Evolutionary conservation across 164 flowering plant genomes (phyloP), one percentile per base, ranked within the genome.

Genomic region (Nelumbo lutea): DNA sequence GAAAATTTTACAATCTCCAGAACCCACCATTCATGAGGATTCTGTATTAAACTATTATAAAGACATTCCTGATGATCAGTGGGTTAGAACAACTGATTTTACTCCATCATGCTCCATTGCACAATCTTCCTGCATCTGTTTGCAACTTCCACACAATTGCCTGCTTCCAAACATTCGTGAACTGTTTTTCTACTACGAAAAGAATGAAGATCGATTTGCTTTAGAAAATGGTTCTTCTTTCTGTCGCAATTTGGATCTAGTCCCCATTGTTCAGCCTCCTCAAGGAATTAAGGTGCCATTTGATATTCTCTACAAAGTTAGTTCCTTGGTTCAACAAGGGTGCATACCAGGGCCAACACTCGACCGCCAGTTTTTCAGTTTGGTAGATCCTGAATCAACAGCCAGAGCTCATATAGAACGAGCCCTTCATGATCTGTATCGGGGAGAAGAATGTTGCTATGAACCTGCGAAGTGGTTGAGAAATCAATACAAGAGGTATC

Each of bases 51-150:
- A 83, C 80, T 91, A 39, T 73, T 89, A 63, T 69, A 76, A 27
- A 73, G 27, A 27, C 27, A 41, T 57, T 41, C 70, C 77, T 39
- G 91, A 90, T 59, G 86, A 86, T 66, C 86, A 83, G 50, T 89
- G 93, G 92, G 76, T 88, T 3, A 77, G 98, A 69, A 62, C 83
- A 15, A 80, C 81, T 15, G 98, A 94, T 79, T 94, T 91, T 65
- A 86, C 96, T 62, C 79, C 82, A 68, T 76, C 68, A 1, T 70
- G 64, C 64, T 71, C 70, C 13, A 84, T 94, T 62, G 98, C 97
- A 2, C 96, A 90, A 41, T 91, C 97, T 43, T 86, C 95, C 46
- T 73, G 80, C 44, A n/a, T 91, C 51, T 94, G 98, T 72, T 64
- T 91, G 73, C 86, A 90, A 80, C 77, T 94, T 64, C 86, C 91